Base-by-base conservation (phyloP, 768 basidiomycete genomes). In the Leccinum olivaceopallidum region DNA sequence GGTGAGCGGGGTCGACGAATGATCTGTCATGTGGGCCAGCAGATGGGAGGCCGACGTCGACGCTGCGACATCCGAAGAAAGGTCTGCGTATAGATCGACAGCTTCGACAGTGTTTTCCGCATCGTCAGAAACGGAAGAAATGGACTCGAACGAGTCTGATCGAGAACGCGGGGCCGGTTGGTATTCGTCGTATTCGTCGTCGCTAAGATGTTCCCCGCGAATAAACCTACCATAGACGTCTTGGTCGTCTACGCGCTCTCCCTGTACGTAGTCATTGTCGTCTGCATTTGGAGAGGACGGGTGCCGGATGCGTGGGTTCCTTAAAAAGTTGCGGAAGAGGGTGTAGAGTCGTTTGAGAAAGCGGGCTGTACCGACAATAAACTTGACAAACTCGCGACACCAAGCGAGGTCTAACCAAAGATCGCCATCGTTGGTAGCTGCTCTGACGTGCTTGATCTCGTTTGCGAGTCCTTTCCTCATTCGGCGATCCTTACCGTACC, bases 151-250 rank as follows among this genome's bases (percentile, higher is more conserved):
- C 26, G 63, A 68, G 50, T 34, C 61, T 28, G 65, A 70, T 55
- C 59, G 66, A 12, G 67, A 71, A 8, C 53, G 70, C 36, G 63
- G 66, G 39, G 50, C 32, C 22, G 70, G 71, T 39, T 66, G 66
- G 54, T 74, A 69, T 59, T 79, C 80, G 16, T 77, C 78, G 16
- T 79, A 79, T 55, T 81, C 81, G 53, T 83, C 81, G 58, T 83
- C 83, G 59, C 75, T 78, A 18, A 84, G 67, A 6, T 68, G 75
- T 56, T 89, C 87, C 12, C 86, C 89, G 16, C 80, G 77, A 61
- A 89, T 73, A 65, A 90, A 90, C 34, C 81, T 76, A 60, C 74
- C 71, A 69, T 89, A 89, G 2, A 81, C 59, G 39, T 79, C 78
- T 28, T 67, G 73, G 5, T 79, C 78, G 24, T 64, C 75, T 49